Conservation (phyloP, 2,329 filamentous ascomycete genomes). For the Paraconiothyrium sp. region DNA sequence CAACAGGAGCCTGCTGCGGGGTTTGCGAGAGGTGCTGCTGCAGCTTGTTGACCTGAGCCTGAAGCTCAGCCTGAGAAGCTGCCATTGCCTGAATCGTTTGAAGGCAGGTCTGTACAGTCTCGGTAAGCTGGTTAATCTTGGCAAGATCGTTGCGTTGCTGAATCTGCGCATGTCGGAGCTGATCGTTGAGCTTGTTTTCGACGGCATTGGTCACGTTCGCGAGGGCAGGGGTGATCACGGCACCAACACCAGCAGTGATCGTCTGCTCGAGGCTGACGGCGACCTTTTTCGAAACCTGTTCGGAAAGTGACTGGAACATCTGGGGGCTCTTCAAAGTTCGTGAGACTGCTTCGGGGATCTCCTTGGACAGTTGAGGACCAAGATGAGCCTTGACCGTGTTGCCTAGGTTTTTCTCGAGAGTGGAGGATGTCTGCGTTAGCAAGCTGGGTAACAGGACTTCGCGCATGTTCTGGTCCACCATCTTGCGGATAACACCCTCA, state of each 20-base stretch:
- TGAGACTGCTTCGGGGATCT: constrained; percentile 74
- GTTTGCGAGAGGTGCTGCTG: constrained; percentile 52
- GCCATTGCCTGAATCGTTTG: constrained; percentile 77
- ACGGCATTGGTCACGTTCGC: constrained; percentile 75
- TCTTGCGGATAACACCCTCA: constrained; percentile 77
- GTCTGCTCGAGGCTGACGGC: constrained; percentile 74
- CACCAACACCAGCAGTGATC: constrained; percentile 61
- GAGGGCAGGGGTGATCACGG: constrained; percentile 70
- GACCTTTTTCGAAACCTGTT: constrained; percentile 74
- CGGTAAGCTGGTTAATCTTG: constrained; percentile 78
- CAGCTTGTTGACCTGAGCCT: constrained; percentile 61
- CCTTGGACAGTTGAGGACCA: constrained; percentile 72
- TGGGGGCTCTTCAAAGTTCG: constrained; percentile 78
- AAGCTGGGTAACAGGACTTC: constrained; percentile 78
- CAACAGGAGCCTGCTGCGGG: constrained; percentile 35
- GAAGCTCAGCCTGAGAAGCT: constrained; percentile 72
- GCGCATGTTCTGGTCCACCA: constrained; percentile 80
- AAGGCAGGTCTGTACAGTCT: constrained; percentile 71
- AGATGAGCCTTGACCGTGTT: constrained; percentile 73
- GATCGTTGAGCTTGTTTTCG: constrained; percentile 66
- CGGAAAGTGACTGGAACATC: constrained; percentile 75
- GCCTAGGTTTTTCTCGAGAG: constrained; percentile 76
- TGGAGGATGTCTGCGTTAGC: constrained; percentile 70
- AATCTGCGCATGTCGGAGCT: constrained; percentile 61
- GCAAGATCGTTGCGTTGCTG: constrained; percentile 64